A percentile compares a stretch with the other conserved stretches of the same genome.
phyloP scores from a whole-genome alignment of 192 early-diverging fungal species.

The Hyaloraphidium curvatum region DNA sequence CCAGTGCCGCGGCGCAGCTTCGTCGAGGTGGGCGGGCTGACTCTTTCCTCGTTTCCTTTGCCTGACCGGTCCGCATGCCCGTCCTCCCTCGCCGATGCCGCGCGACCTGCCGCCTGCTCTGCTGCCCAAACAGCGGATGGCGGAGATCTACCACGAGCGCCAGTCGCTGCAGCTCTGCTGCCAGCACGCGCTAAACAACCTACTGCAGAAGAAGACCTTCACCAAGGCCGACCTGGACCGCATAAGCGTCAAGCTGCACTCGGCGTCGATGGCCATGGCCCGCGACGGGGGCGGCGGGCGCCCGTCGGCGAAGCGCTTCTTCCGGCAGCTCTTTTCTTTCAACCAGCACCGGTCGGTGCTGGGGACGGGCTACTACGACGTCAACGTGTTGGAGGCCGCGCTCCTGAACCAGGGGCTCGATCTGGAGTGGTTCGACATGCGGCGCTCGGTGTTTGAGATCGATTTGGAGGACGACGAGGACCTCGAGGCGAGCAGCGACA shows the following conservation, averaged over 20 bases:
- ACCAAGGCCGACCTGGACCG: slow-evolving; percentile 21
- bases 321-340: no score
- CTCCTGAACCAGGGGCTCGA: slow-evolving; percentile 16
- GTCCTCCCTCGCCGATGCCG: no score
- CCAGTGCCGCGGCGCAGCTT: no score
- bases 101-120: no score
- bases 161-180: slow-evolving; percentile 25
- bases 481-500: slow-evolving; percentile 18
- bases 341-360: slow-evolving; percentile 22
- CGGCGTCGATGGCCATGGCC: slow-evolving; percentile 11
- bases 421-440: slow-evolving; percentile 20
- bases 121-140: no score
- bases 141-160: slow-evolving; percentile 26
- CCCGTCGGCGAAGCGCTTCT: no score
- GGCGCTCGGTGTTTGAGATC: slow-evolving; percentile 11
- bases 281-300: slow-evolving; percentile 18
- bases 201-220: slow-evolving; percentile 20
- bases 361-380: slow-evolving; percentile 26
- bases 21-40: no score
- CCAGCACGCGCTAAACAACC: slow-evolving; percentile 29
- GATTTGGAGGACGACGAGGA: slow-evolving; percentile 11
- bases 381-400: slow-evolving; percentile 21
- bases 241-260: slow-evolving; percentile 18
- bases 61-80: no score
- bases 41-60: no score